phyloP scores from a whole-genome alignment of 2,329 filamentous ascomycete genomes.

The Phoma sp. region DNA sequence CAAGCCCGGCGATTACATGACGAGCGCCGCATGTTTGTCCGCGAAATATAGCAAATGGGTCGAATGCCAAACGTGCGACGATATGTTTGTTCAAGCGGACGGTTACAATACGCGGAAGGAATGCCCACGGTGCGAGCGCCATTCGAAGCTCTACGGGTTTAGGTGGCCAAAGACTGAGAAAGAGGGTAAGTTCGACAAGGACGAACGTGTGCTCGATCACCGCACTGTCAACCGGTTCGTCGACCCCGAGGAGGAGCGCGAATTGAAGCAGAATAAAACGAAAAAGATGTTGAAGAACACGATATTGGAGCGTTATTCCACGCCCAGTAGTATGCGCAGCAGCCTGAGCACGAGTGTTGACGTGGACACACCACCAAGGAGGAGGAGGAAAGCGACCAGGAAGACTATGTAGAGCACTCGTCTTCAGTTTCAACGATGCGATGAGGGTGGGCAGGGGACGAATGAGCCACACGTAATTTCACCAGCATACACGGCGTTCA shows the following conservation, averaged over 20 bases:
- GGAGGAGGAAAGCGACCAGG: conserved; percentile 29
- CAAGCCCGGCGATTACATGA: conserved; percentile 68
- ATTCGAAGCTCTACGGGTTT: conserved; percentile 94
- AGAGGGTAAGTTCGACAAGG: conserved; percentile 73
- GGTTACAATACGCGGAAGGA: conserved; percentile 83
- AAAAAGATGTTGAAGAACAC: conserved; percentile 32
- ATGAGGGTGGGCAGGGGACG: background rate
- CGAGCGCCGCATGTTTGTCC: conserved; percentile 76
- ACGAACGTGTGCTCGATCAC: conserved; percentile 77
- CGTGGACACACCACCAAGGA: conserved; percentile 29
- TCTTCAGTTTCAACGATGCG: background rate
- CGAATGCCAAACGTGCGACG: conserved; percentile 81
- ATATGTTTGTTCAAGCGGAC: conserved; percentile 84
- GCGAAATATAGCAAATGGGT: conserved; percentile 84
- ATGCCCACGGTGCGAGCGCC: conserved; percentile 91
- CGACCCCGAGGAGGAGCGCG: conserved; percentile 66
- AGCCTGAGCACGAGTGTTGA: conserved; percentile 34
- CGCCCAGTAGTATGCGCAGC: conserved; percentile 34
- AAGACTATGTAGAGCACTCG: conserved; percentile 37
- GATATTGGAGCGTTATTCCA: conserved; percentile 35
- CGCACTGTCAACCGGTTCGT: conserved; percentile 87
- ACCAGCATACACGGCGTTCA: conserved; percentile 1
- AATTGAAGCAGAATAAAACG: conserved; percentile 38
- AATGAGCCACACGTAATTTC: background rate
- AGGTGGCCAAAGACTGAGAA: conserved; percentile 94